Conservation (phyloP, 371 early-diverging fungal genomes). For the Dichotomocladium elegans region DNA sequence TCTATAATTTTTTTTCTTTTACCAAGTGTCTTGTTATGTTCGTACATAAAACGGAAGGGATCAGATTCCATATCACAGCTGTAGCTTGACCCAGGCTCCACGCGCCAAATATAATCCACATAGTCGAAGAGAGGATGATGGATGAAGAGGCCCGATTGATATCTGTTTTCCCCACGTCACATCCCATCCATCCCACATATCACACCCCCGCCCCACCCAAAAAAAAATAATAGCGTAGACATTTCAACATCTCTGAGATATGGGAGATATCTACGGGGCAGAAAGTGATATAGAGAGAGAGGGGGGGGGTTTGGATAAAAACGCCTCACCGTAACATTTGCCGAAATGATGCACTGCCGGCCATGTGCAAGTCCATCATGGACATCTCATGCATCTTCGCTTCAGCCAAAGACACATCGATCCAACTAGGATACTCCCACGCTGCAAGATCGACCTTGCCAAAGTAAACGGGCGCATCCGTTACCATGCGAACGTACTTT, state of each 20-base stretch:
- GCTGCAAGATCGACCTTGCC: slow-evolving; percentile 39
- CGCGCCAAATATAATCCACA: slow-evolving; percentile 92
- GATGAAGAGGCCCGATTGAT: slow-evolving; percentile 84
- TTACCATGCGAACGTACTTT: slow-evolving; percentile 20
- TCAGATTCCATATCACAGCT: slow-evolving; percentile 85
- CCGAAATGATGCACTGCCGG: slow-evolving; percentile 18
- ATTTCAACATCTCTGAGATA: neutral
- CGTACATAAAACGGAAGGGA: slow-evolving; percentile 79
- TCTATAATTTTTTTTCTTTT: too few species aligned
- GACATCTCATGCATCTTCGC: slow-evolving; percentile 11
- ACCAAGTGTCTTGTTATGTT: slow-evolving; percentile 79
- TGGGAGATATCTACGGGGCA: too few species aligned
- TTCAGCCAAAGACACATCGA: slow-evolving; percentile 34
- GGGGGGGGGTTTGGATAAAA: too few species aligned
- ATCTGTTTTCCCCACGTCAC: slow-evolving; percentile 36
- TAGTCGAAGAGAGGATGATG: slow-evolving; percentile 71
- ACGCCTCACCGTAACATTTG: slow-evolving; percentile 20
- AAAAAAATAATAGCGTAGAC: neutral
- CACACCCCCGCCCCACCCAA: neutral
- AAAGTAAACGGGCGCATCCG: slow-evolving; percentile 32
- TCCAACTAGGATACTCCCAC: slow-evolving; percentile 47
- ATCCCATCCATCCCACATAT: neutral
- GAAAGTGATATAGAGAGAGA: too few species aligned
- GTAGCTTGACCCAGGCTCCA: slow-evolving; percentile 88
- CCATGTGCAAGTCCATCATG: slow-evolving; percentile 5